These are phyloP conservation scores for Sabuloglossum arenarium DNA, from an alignment of 495 filamentous ascomycete genomes.

Conservation along the genomic window DNA sequence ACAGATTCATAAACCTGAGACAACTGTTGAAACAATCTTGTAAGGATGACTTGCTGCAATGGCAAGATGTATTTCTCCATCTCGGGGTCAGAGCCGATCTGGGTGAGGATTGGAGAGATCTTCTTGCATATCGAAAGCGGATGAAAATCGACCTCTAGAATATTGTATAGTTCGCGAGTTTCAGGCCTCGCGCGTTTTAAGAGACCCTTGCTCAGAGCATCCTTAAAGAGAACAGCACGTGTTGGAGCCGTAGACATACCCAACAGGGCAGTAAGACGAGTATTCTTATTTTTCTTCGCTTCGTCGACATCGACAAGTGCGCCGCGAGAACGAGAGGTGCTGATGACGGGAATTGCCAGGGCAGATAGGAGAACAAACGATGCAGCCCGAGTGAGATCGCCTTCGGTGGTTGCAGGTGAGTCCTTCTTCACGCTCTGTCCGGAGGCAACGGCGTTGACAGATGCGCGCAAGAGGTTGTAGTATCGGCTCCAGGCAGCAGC, in stretches of 20 bases:
- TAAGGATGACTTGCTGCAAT: slow-evolving; percentile 94
- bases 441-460: slow-evolving; percentile 61
- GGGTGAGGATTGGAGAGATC: slow-evolving; percentile 83
- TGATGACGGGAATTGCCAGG: slow-evolving; percentile 93
- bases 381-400: slow-evolving; percentile 68
- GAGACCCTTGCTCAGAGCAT: slow-evolving; percentile 83
- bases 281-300: slow-evolving; percentile 96
- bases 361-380: slow-evolving; percentile 94
- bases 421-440: slow-evolving; percentile 82
- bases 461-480: slow-evolving; percentile 87
- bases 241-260: slow-evolving; percentile 81
- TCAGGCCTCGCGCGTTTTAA: slow-evolving; percentile 79
- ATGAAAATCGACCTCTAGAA: slow-evolving; percentile 97
- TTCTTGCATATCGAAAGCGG: slow-evolving; percentile 97
- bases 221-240: slow-evolving; percentile 79
- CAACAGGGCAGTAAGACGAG: slow-evolving; percentile 81
- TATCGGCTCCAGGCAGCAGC: slow-evolving; percentile 92
- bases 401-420: slow-evolving; percentile 72
- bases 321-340: slow-evolving; percentile 86
- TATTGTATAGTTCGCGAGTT: slow-evolving; percentile 92
- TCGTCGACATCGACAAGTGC: slow-evolving; percentile 93
- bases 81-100: slow-evolving; percentile 87
- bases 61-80: slow-evolving; percentile 93
- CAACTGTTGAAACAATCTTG: slow-evolving; percentile 92
- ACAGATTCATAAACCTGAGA: slow-evolving; percentile 99